Conservation (phyloP, 1,284 basidiomycete genomes). For the Tranzscheliella williamsii region DNA sequence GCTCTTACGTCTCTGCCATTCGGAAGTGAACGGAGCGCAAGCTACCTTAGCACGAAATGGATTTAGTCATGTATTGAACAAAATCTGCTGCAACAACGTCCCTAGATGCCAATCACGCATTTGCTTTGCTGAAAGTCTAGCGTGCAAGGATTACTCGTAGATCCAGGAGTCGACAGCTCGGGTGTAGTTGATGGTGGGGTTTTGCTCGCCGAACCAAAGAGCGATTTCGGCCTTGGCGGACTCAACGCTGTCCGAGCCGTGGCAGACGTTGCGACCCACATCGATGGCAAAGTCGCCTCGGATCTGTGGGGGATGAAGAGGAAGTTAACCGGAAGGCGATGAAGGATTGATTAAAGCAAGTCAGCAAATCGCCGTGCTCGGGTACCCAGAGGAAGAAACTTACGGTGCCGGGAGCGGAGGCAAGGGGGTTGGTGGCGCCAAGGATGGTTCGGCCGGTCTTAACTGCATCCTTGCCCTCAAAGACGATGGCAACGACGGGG, state of each 20-base stretch:
- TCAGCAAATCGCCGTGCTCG: too few species aligned
- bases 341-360: too few species aligned
- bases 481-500: slow-evolving; percentile 95
- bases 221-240: slow-evolving; percentile 59
- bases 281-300: slow-evolving; percentile 69
- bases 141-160: slow-evolving; percentile 57
- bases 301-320: slow-evolving; percentile 4
- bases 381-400: slow-evolving; percentile 15
- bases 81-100: too few species aligned
- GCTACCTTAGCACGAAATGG: too few species aligned
- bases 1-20: too few species aligned
- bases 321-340: too few species aligned
- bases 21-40: too few species aligned
- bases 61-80: slow-evolving; percentile 5
- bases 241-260: slow-evolving; percentile 76
- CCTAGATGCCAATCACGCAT: too few species aligned
- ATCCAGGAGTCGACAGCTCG: slow-evolving; percentile 56
- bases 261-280: slow-evolving; percentile 68
- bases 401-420: slow-evolving; percentile 69
- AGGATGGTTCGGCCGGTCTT: slow-evolving; percentile 82
- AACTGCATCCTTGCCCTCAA: slow-evolving; percentile 77
- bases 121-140: too few species aligned
- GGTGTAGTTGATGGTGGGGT: slow-evolving; percentile 54
- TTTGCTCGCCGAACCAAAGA: slow-evolving; percentile 60
- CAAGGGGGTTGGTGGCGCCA: slow-evolving; percentile 94